Conservation (phyloP, 1,284 basidiomycete genomes). For the Afroboletus lepidellus region DNA sequence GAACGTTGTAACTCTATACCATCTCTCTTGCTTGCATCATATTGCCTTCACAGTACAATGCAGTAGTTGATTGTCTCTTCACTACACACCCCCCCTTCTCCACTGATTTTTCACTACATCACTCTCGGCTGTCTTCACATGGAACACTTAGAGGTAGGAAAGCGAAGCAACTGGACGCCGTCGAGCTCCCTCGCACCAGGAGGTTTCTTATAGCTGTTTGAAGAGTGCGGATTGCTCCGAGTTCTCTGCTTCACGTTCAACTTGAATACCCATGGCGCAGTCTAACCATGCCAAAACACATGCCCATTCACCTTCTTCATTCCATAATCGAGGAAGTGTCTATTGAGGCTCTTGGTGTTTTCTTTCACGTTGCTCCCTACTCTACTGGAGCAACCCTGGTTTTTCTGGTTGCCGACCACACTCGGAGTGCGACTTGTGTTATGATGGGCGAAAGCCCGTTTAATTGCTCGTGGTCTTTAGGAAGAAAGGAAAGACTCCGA, state of each 20-base stretch:
- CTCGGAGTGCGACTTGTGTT: not conserved
- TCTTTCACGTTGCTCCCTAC: conserved; percentile 14
- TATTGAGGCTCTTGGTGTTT: conserved; percentile 13
- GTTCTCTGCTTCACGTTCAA: conserved; percentile 7
- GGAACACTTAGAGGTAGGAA: not conserved
- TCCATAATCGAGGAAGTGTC: conserved; percentile 14
- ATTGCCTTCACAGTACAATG: conserved; percentile 1
- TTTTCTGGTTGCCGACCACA: not conserved
- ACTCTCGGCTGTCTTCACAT: conserved; percentile 4
- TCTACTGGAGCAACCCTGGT: not conserved
- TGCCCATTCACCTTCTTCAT: conserved; percentile 1
- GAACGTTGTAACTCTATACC: not conserved
- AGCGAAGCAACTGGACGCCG: not conserved
- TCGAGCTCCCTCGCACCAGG: conserved; percentile 14
- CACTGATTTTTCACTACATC: not conserved
- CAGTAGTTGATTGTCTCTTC: not conserved
- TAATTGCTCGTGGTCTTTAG: conserved; percentile 7
- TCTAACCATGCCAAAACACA: not conserved
- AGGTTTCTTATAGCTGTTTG: conserved; percentile 17
- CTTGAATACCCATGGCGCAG: conserved; percentile 15
- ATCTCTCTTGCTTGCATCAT: conserved; percentile 7
- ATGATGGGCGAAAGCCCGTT: conserved; percentile 2
- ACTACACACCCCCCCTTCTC: not conserved
- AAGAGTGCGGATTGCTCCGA: conserved; percentile 14
- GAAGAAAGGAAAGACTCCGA: not conserved